These are phyloP conservation scores for Salpingoeca rosetta DNA, from an alignment of 78 protist species.

Conservation along the genomic window DNA sequence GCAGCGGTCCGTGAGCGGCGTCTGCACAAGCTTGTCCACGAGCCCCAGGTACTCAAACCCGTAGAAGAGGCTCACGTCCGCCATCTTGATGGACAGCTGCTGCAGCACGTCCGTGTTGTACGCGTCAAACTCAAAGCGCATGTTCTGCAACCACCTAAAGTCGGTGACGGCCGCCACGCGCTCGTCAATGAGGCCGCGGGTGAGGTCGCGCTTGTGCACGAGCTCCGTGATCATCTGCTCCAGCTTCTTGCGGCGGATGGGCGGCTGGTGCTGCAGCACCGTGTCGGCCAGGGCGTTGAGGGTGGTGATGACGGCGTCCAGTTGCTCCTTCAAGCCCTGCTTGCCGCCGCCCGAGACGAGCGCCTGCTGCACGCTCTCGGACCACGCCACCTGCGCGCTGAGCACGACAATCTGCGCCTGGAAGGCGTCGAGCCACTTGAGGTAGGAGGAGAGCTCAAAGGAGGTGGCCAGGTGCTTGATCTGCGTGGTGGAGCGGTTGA, in stretches of 20 bases:
- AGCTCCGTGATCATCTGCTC: conserved; percentile 85
- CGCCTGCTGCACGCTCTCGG: conserved; percentile 28
- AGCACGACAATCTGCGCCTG: conserved; percentile 74
- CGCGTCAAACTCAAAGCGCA: conserved; percentile 78
- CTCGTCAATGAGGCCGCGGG: conserved; percentile 10
- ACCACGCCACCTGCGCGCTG: conserved; percentile 56
- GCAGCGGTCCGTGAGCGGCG: conserved; percentile 86
- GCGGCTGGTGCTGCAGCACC: conserved; percentile 47
- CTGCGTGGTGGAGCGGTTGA: not conserved
- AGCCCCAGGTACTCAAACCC: conserved; percentile 97
- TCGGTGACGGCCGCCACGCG: not conserved
- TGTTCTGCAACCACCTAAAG: conserved; percentile 83
- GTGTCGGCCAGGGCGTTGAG: conserved; percentile 60
- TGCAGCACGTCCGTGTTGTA: conserved; percentile 22
- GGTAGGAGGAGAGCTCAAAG: conserved; percentile 2
- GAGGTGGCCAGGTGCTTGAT: not conserved
- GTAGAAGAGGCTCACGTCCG: conserved; percentile 76
- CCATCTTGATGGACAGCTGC: conserved; percentile 58
- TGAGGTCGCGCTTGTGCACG: conserved; percentile 86
- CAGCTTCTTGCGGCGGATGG: conserved; percentile 59
- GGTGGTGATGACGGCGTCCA: conserved; percentile 9
- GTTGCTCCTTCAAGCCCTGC: not conserved
- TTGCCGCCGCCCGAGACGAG: not conserved
- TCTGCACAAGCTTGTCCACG: conserved; percentile 86
- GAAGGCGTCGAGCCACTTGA: conserved; percentile 55